Evolutionary conservation across 2,329 filamentous ascomycete species (phyloP).

Genomic region (Alternaria ventricosa): DNA sequence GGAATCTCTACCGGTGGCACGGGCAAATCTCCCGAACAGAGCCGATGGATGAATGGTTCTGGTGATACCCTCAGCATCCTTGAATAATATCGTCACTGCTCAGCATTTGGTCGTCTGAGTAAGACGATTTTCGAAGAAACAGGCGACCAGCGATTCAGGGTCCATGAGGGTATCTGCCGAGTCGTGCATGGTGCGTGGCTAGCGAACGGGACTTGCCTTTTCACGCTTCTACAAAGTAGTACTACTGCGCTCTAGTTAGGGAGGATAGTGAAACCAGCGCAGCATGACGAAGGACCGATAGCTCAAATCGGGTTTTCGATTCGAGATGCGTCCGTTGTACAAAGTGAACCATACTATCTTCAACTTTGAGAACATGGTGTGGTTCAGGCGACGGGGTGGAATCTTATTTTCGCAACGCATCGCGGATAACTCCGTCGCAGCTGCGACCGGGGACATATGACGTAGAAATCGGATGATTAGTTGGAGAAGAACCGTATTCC

Average conservation of each 20-base stretch:
- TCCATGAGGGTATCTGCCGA: not conserved
- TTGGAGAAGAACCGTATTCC: not conserved
- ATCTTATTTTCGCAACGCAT: not conserved
- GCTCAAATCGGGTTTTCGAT: not conserved
- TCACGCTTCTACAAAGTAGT: not conserved
- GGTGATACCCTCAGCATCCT: not conserved
- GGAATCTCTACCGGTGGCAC: conserved; percentile 5
- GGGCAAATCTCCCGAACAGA: conserved; percentile 3
- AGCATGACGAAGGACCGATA: conserved; percentile 4
- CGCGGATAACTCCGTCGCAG: not conserved
- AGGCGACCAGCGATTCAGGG: conserved; percentile 1
- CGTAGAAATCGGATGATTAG: not conserved
- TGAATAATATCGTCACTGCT: not conserved
- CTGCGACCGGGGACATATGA: not conserved
- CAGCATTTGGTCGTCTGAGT: not conserved
- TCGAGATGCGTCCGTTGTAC: not conserved
- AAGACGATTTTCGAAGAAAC: not conserved
- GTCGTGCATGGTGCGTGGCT: not conserved
- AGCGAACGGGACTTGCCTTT: conserved; percentile 1
- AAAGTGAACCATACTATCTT: not conserved
- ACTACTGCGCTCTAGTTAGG: not conserved
- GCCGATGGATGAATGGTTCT: not conserved
- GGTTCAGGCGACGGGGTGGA: not conserved
- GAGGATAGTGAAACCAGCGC: not conserved
- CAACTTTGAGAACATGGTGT: not conserved